Evolutionary conservation across 768 basidiomycete species (phyloP).

Genomic region (Phlebiopsis flavidoalba): DNA sequence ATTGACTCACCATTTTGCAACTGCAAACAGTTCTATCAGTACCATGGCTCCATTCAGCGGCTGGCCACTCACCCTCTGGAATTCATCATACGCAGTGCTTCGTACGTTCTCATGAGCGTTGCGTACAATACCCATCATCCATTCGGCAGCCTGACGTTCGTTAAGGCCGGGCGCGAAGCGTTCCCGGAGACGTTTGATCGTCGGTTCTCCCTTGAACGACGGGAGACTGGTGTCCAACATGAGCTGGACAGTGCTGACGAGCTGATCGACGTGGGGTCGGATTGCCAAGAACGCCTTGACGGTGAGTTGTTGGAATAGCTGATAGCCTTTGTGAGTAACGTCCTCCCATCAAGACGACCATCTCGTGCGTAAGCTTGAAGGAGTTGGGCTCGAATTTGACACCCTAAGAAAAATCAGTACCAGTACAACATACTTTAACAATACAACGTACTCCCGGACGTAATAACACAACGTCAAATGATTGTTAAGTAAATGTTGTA

Average conservation of each 20-base stretch:
- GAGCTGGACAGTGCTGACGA: slow-evolving; percentile 81
- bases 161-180: slow-evolving; percentile 79
- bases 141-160: slow-evolving; percentile 91
- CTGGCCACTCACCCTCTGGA: slow-evolving; percentile 66
- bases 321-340: slow-evolving; percentile 88
- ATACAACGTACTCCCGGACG: slow-evolving; percentile 61
- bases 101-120: slow-evolving; percentile 96
- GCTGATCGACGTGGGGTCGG: slow-evolving; percentile 88
- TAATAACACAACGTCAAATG: slow-evolving; percentile 24
- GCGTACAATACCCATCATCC: slow-evolving; percentile 81
- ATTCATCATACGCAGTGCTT: slow-evolving; percentile 93
- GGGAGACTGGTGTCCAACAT: slow-evolving; percentile 96
- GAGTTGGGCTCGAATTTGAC: slow-evolving; percentile 98
- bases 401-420: slow-evolving; percentile 45
- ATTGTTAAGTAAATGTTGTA: slow-evolving; percentile 25
- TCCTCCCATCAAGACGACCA: slow-evolving; percentile 97
- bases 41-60: neutral
- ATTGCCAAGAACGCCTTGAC: slow-evolving; percentile 97
- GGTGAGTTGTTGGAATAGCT: slow-evolving; percentile 87
- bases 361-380: slow-evolving; percentile 98
- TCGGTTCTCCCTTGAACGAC: slow-evolving; percentile 94
- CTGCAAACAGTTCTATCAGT: slow-evolving; percentile 24
- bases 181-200: slow-evolving; percentile 82
- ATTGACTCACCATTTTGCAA: slow-evolving; percentile 38
- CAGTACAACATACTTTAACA: neutral